Percentiles rank a stretch among this genome's conserved stretches.
These are phyloP conservation scores for Phlebiopsis flavidoalba DNA, from an alignment of 768 basidiomycete species.

Conservation along the genomic window DNA sequence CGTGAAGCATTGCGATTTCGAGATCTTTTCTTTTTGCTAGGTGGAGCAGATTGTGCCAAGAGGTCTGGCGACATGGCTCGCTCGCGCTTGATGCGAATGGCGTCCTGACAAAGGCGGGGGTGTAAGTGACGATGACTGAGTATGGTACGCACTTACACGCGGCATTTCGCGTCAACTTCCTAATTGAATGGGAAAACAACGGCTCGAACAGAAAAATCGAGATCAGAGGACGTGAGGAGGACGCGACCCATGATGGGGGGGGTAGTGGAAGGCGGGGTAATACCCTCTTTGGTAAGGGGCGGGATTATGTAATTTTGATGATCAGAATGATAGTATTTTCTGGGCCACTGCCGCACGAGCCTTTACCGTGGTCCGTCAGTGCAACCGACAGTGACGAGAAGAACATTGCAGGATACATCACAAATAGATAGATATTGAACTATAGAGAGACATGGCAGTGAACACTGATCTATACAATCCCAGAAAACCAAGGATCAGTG, in stretches of 20 bases:
- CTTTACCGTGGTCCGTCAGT: no score
- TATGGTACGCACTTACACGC: neutral
- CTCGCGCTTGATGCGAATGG: slow-evolving; percentile 12
- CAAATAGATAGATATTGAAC: neutral
- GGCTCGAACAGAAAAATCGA: no score
- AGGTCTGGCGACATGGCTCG: slow-evolving; percentile 12
- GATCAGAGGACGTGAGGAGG: no score
- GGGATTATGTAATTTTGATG: neutral
- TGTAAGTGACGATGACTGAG: neutral
- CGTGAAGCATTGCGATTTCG: neutral
- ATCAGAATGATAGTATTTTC: neutral
- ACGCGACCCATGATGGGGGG: no score
- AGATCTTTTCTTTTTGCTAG: slow-evolving; percentile 1
- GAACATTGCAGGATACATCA: neutral
- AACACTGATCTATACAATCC: neutral
- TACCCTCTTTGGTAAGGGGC: neutral
- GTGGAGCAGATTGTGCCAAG: neutral
- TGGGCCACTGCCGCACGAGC: no score
- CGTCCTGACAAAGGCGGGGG: neutral
- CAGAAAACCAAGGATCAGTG: neutral
- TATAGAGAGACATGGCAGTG: neutral
- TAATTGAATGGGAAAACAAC: no score
- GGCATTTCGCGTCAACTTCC: neutral
- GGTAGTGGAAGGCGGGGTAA: neutral
- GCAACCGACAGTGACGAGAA: neutral